Evolutionary conservation across 805 yeast species (phyloP).

Genomic region (Candida silvicultrix): DNA sequence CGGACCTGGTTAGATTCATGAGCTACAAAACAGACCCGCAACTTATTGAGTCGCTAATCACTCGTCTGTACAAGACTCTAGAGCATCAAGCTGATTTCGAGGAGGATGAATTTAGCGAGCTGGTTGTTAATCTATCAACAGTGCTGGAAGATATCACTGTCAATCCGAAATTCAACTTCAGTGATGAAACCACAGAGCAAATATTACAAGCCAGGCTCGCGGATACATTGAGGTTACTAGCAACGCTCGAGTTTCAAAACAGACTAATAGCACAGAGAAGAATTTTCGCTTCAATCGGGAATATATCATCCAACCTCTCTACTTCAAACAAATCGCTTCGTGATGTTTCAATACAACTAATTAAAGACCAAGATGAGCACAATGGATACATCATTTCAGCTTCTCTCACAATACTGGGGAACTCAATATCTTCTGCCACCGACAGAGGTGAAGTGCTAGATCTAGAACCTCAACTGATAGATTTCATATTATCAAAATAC

Average conservation of each 20-base stretch:
- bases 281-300: constrained; percentile 19
- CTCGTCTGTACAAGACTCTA: constrained; percentile 2
- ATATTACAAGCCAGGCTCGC: constrained; percentile 1
- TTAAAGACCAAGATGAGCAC: constrained; percentile 1
- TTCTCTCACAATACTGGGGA: constrained; percentile 16
- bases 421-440: constrained; percentile 14
- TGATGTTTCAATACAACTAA: background rate
- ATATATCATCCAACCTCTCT: constrained; percentile 20
- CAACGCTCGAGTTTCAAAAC: constrained; percentile 13
- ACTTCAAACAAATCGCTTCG: constrained; percentile 9
- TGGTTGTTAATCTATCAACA: constrained; percentile 9
- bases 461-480: constrained; percentile 9
- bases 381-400: constrained; percentile 20
- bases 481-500: constrained; percentile 9
- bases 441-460: constrained; percentile 11
- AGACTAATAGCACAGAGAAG: constrained; percentile 15
- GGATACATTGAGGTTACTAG: constrained; percentile 2
- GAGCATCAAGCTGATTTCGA: constrained; percentile 5
- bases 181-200: constrained; percentile 10
- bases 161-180: constrained; percentile 11
- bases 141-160: constrained; percentile 15
- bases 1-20: constrained; percentile 9
- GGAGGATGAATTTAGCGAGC: constrained; percentile 20
- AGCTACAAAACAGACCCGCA: constrained; percentile 3
- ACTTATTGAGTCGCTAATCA: constrained; percentile 6